phyloP scores from a whole-genome alignment of 192 early-diverging fungal genomes.

The Dissophora ornata region DNA sequence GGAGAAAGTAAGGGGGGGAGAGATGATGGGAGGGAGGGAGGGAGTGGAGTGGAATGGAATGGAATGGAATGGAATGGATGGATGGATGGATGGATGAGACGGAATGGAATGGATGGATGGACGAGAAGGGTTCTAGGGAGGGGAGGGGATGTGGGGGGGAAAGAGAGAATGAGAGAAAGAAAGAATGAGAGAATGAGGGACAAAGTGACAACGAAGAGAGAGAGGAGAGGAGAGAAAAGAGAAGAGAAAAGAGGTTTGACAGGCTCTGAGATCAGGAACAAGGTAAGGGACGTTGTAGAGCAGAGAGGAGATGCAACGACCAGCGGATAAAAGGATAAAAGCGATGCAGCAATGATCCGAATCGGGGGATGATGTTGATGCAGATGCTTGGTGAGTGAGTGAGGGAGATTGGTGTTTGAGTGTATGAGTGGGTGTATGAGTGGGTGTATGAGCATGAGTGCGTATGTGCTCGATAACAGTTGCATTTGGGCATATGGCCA shows the following conservation, averaged over 20 bases:
- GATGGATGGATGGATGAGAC: background rate
- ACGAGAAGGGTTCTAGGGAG: too few species aligned
- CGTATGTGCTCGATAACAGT: background rate
- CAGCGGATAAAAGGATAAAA: background rate
- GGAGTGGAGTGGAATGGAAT: background rate
- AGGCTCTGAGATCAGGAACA: conserved; percentile 5
- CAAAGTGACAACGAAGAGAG: background rate
- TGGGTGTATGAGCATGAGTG: background rate
- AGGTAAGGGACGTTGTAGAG: background rate
- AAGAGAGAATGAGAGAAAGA: background rate
- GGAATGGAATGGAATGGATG: too few species aligned
- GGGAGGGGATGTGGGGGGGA: too few species aligned
- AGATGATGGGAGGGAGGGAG: background rate
- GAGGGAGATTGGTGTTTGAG: too few species aligned
- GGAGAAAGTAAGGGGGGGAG: background rate
- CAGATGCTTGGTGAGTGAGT: too few species aligned
- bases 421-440: background rate
- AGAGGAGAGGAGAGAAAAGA: background rate
- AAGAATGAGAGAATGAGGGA: background rate
- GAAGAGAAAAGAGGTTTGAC: background rate
- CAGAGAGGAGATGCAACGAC: background rate
- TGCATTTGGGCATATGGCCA: too few species aligned
- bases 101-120: background rate
- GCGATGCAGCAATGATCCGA: too few species aligned
- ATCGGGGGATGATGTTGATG: background rate